These are phyloP conservation scores for Acer negundo DNA, from an alignment of 345 rosid genomes.

Conservation along the genomic window DNA sequence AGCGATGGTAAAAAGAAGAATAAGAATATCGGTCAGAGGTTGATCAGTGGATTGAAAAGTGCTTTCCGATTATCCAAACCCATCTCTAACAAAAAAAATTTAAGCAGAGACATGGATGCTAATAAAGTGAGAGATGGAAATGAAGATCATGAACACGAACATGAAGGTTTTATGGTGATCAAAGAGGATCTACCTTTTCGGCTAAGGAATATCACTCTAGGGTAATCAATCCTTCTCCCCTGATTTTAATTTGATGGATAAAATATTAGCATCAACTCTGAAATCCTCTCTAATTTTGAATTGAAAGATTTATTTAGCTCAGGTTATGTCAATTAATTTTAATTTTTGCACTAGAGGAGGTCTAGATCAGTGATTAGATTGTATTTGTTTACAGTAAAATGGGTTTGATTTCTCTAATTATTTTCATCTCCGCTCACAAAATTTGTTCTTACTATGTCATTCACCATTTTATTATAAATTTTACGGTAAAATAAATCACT, in stretches of 20 bases:
- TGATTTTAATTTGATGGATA: not conserved
- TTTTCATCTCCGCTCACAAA: too few species aligned
- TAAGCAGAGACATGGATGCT: slow-evolving; percentile 10
- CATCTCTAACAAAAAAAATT: slow-evolving; percentile 2
- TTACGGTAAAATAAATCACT: too few species aligned
- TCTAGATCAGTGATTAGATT: not conserved
- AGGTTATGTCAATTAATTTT: not conserved
- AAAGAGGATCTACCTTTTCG: slow-evolving; percentile 2
- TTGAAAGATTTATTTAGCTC: not conserved
- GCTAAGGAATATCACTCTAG: not conserved
- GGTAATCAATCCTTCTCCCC: not conserved
- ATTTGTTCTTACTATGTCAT: too few species aligned
- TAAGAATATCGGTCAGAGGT: slow-evolving; percentile 48
- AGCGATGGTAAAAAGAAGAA: slow-evolving; percentile 18
- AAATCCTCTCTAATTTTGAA: not conserved
- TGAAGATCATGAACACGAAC: not conserved
- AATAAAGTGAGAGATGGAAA: not conserved
- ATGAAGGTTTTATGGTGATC: not conserved
- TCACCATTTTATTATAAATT: too few species aligned
- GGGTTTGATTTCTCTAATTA: not conserved
- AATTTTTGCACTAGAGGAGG: too few species aligned
- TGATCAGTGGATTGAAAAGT: slow-evolving; percentile 56
- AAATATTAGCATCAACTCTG: not conserved
- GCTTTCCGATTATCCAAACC: slow-evolving; percentile 49
- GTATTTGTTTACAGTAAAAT: not conserved